phyloP scores from a whole-genome alignment of 1,139 yeast genomes.

The Arxiozyma heterogenica region DNA sequence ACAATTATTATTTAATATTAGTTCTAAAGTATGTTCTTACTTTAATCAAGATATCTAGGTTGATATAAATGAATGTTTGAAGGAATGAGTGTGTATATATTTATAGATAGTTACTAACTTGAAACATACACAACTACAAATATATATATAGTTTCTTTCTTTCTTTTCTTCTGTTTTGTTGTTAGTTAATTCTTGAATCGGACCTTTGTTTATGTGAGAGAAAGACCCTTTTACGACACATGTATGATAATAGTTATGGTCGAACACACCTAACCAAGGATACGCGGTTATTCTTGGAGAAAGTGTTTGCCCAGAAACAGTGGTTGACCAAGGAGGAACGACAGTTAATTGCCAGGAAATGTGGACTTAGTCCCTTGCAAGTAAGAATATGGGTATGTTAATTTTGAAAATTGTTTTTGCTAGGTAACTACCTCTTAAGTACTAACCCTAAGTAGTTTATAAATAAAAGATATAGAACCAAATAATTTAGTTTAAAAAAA shows the following conservation, averaged over 20 bases:
- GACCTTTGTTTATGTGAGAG: conserved; percentile 6
- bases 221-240: conserved; percentile 7
- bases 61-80: not conserved
- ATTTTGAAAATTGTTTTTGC: conserved; percentile 2
- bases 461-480: not conserved
- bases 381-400: conserved; percentile 9
- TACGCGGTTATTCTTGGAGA: conserved; percentile 6
- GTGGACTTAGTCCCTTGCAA: conserved; percentile 10
- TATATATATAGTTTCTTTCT: too few relatives aligned
- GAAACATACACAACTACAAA: not conserved
- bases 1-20: not conserved
- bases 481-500: conserved; percentile 3
- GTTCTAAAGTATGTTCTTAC: too few relatives aligned
- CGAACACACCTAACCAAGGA: conserved; percentile 5
- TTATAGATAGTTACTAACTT: not conserved
- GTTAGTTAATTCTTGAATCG: conserved; percentile 3
- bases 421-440: conserved; percentile 2
- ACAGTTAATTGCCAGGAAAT: conserved; percentile 8
- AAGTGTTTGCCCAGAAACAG: conserved; percentile 7
- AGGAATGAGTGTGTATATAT: not conserved
- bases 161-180: not conserved
- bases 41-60: not conserved
- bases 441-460: conserved; percentile 4
- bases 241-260: conserved; percentile 6
- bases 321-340: conserved; percentile 10